A percentile compares a stretch with the other conserved stretches of the same genome.
Evolutionary conservation across 2,329 filamentous ascomycete species (phyloP).

Genomic region (Claviceps sp.): DNA sequence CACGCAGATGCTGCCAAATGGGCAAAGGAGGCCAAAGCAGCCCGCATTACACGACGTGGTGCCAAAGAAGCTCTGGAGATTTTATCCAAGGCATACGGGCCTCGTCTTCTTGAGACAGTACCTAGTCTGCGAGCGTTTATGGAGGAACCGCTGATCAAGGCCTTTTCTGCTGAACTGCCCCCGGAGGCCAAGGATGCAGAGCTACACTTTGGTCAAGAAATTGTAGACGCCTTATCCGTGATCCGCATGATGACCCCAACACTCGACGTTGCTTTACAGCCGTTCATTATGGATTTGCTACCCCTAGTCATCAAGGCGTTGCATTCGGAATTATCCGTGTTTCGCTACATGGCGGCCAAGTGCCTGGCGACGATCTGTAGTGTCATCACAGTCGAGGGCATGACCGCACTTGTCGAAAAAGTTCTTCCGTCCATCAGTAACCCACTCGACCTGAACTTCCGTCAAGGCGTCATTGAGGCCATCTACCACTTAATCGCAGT

Average conservation of each 20-base stretch:
- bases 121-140: constrained; percentile 73
- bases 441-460: constrained; percentile 71
- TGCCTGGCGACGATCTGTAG: constrained; percentile 96
- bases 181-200: constrained; percentile 60
- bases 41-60: constrained; percentile 79
- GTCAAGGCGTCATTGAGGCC: constrained; percentile 87
- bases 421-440: constrained; percentile 89
- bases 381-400: constrained; percentile 85
- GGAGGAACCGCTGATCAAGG: constrained; percentile 62
- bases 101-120: constrained; percentile 64
- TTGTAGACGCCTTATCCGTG: constrained; percentile 87
- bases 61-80: constrained; percentile 92
- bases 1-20: constrained; percentile 84
- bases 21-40: constrained; percentile 77
- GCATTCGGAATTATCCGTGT: constrained; percentile 77
- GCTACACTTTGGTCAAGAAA: constrained; percentile 70
- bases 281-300: constrained; percentile 71
- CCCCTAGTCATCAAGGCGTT: constrained; percentile 79
- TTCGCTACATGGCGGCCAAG: constrained; percentile 93
- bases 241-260: constrained; percentile 90
- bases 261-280: constrained; percentile 58
- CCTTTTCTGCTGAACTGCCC: constrained; percentile 62
- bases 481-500: constrained; percentile 96
- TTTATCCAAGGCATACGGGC: constrained; percentile 65
- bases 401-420: constrained; percentile 89